Conservation (phyloP, 1,284 basidiomycete species). For the Laetiporus sulphureus region DNA sequence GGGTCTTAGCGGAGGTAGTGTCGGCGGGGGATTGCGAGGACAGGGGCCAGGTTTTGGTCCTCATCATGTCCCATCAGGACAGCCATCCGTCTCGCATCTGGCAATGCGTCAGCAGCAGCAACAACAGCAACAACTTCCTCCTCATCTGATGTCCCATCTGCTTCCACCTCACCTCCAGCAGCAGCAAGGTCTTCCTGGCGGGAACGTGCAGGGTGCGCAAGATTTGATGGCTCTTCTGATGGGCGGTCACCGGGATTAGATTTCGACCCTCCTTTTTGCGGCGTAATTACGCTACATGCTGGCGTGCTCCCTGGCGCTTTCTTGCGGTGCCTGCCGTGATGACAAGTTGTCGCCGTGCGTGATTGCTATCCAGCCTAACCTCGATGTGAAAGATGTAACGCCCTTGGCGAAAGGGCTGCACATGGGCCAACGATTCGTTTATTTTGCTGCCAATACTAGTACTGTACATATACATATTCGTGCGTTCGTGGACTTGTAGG, state of each 20-base stretch:
- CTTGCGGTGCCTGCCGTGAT: no score
- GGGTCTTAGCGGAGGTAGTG: constrained; percentile 36
- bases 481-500: no score
- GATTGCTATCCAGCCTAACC: no score
- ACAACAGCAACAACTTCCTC: constrained; percentile 40
- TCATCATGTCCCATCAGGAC: constrained; percentile 42
- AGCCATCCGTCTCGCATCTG: constrained; percentile 30
- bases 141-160: constrained; percentile 50
- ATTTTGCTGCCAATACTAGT: no score
- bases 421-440: no score
- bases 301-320: no score
- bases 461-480: no score
- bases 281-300: no score
- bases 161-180: constrained; percentile 58
- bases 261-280: no score
- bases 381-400: no score
- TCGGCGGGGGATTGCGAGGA: constrained; percentile 27
- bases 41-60: constrained; percentile 40
- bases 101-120: constrained; percentile 37
- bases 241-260: constrained; percentile 64
- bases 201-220: constrained; percentile 50
- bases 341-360: no score
- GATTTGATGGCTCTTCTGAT: constrained; percentile 77
- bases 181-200: constrained; percentile 38
- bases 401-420: no score